These are phyloP conservation scores for Tuber microsphaerosporum DNA, from an alignment of 495 filamentous ascomycete species.

Conservation along the genomic window DNA sequence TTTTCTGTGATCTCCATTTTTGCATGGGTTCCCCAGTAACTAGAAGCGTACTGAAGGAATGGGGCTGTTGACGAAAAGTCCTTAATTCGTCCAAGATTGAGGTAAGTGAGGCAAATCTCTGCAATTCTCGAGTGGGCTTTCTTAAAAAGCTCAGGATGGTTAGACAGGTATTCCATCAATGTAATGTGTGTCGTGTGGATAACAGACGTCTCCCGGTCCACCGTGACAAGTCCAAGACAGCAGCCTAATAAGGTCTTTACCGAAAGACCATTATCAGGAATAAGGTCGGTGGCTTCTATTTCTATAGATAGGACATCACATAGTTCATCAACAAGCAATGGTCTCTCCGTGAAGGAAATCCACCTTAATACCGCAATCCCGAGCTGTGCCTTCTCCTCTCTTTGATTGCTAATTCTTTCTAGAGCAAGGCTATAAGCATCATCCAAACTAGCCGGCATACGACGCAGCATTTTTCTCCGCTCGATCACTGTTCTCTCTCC, in stretches of 20 bases:
- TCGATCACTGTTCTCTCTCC: neutral
- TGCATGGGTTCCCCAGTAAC: neutral
- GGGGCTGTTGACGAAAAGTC: neutral
- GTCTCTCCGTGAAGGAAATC: neutral
- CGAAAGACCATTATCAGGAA: neutral
- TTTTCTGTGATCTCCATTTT: neutral
- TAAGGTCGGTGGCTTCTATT: neutral
- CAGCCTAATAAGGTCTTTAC: constrained; percentile 4
- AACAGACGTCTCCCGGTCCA: constrained; percentile 9
- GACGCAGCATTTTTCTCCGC: neutral
- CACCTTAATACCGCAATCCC: neutral
- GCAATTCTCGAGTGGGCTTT: constrained; percentile 7
- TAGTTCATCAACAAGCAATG: neutral
- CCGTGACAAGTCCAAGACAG: constrained; percentile 19
- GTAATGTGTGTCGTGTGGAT: constrained; percentile 21
- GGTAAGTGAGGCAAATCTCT: constrained; percentile 10
- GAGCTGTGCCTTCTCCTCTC: neutral
- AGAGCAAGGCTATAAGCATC: neutral
- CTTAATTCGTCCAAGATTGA: neutral
- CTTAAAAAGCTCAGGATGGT: constrained; percentile 1
- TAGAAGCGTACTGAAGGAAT: neutral
- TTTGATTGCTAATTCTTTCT: neutral
- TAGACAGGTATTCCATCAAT: constrained; percentile 21
- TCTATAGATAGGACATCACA: neutral
- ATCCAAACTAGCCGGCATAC: neutral